A percentile compares a stretch with the other conserved stretches of the same genome.
phyloP scores from a whole-genome alignment of 2,329 filamentous ascomycete species.

The Rosellinia necatrix region DNA sequence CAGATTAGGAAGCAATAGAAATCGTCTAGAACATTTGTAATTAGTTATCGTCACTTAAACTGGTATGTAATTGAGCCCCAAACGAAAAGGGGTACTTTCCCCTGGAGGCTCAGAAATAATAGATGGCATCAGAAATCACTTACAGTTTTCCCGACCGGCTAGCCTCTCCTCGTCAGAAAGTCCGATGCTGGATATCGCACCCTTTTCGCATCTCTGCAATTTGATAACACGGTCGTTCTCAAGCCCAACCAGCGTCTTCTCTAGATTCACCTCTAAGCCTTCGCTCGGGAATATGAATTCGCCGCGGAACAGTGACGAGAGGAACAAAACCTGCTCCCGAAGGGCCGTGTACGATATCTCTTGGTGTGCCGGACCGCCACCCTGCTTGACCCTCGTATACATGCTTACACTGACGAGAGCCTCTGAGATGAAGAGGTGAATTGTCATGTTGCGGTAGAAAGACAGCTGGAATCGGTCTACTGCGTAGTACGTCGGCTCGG shows the following conservation, averaged over 20 bases:
- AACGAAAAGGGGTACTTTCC: not conserved
- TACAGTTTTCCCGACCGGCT: slow-evolving; percentile 81
- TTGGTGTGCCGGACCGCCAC: slow-evolving; percentile 82
- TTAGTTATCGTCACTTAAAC: not conserved
- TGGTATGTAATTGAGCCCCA: not conserved
- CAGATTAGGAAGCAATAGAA: slow-evolving; percentile 99
- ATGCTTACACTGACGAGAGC: slow-evolving; percentile 87
- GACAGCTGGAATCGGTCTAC: slow-evolving; percentile 96
- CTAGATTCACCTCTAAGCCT: slow-evolving; percentile 78
- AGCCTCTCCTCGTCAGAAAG: slow-evolving; percentile 76
- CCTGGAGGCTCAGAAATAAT: not conserved
- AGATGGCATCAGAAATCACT: not conserved
- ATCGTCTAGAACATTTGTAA: slow-evolving; percentile 55
- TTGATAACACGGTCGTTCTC: slow-evolving; percentile 79
- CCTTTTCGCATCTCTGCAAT: slow-evolving; percentile 61
- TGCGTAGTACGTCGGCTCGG: slow-evolving; percentile 91
- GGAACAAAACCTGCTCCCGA: slow-evolving; percentile 79
- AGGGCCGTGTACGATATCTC: slow-evolving; percentile 77
- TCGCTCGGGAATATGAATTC: slow-evolving; percentile 97
- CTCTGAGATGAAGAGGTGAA: slow-evolving; percentile 95
- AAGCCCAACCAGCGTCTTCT: slow-evolving; percentile 76
- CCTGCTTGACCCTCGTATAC: slow-evolving; percentile 88
- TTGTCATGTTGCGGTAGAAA: slow-evolving; percentile 99
- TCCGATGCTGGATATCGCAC: slow-evolving; percentile 68
- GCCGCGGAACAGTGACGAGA: slow-evolving; percentile 90